Evolutionary conservation across 2,329 filamentous ascomycete genomes (phyloP).

Genomic region (Penicillium verrucosum): DNA sequence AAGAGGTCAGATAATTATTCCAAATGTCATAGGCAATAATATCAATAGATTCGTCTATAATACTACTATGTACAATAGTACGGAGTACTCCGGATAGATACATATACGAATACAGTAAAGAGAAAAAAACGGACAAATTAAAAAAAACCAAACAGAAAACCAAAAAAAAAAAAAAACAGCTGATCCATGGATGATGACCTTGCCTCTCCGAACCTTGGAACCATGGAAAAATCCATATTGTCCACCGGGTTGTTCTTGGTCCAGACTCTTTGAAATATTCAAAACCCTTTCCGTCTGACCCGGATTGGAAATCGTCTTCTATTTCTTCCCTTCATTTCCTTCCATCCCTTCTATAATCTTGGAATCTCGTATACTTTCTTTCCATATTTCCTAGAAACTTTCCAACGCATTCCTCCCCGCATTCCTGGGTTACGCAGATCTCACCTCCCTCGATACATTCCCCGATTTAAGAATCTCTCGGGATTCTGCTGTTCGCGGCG

Average conservation of each 20-base stretch:
- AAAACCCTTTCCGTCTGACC: slow-evolving; percentile 1
- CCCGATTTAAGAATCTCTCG: slow-evolving; percentile 12
- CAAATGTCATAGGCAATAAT: background rate
- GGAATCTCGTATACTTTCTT: too few relatives aligned
- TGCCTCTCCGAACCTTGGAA: slow-evolving; percentile 1
- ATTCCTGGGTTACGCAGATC: slow-evolving; percentile 17
- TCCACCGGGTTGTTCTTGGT: background rate
- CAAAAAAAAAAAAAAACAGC: background rate
- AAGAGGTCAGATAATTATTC: background rate
- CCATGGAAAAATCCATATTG: background rate
- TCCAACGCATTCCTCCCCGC: slow-evolving; percentile 12
- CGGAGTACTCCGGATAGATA: background rate
- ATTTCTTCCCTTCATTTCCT: too few relatives aligned
- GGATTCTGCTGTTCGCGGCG: slow-evolving; percentile 19
- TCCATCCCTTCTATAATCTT: too few relatives aligned
- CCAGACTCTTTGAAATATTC: background rate
- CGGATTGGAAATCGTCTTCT: background rate
- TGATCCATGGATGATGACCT: slow-evolving; percentile 2
- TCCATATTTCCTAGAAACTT: background rate
- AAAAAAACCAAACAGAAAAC: background rate
- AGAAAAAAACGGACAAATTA: background rate
- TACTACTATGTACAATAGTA: background rate
- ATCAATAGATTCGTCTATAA: background rate
- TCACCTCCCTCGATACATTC: slow-evolving; percentile 19
- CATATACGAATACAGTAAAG: background rate